phyloP scores from a whole-genome alignment of 805 yeast species.

The Schwanniomyces polymorphus region DNA sequence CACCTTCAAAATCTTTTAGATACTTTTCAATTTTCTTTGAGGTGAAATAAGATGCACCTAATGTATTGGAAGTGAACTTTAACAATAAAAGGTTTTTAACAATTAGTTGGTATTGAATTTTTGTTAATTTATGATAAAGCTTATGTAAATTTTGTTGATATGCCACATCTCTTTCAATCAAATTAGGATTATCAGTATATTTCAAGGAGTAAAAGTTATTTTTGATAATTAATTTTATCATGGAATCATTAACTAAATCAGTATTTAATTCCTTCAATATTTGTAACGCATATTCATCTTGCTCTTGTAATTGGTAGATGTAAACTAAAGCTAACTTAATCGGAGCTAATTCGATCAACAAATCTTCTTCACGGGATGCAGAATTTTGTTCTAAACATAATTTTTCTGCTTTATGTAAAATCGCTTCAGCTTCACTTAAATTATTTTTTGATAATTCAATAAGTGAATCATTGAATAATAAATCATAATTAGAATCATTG shows the following conservation, averaged over 20 bases:
- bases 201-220: constrained; percentile 43
- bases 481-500: constrained; percentile 46
- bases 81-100: constrained; percentile 46
- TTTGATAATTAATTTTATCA: constrained; percentile 40
- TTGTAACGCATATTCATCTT: constrained; percentile 28
- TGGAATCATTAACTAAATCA: constrained; percentile 33
- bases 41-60: constrained; percentile 26
- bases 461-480: constrained; percentile 58
- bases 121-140: constrained; percentile 25
- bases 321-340: constrained; percentile 62
- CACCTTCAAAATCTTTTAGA: constrained; percentile 25
- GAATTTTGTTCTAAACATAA: constrained; percentile 36
- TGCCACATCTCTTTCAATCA: constrained; percentile 33
- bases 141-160: constrained; percentile 35
- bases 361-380: constrained; percentile 48
- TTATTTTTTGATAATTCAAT: constrained; percentile 45
- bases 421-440: constrained; percentile 36
- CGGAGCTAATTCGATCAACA: constrained; percentile 54
- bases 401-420: constrained; percentile 47
- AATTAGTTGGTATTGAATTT: constrained; percentile 41
- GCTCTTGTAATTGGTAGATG: constrained; percentile 40
- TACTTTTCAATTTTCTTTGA: constrained; percentile 17
- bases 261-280: constrained; percentile 36
- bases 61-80: constrained; percentile 39
- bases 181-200: constrained; percentile 22